phyloP scores from a whole-genome alignment of 495 filamentous ascomycete species.

The Aspergillus carlsbadensis region DNA sequence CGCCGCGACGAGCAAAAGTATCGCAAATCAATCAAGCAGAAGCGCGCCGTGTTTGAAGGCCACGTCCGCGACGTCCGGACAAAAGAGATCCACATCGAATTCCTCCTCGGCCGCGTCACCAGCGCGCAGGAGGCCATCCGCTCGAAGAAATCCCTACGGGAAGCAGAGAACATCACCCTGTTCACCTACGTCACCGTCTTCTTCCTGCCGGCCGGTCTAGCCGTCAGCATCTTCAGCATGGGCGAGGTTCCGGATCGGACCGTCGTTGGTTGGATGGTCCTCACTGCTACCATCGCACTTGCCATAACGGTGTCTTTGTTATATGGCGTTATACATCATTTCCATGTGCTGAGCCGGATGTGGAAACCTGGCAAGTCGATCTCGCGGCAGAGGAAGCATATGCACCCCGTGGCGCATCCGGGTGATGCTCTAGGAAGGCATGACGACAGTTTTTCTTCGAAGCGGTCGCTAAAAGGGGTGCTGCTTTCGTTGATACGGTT shows the following conservation, averaged over 20 bases:
- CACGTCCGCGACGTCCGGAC: constrained; percentile 15
- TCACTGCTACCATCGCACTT: constrained; percentile 4
- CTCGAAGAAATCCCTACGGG: constrained; percentile 13
- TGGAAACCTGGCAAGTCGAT: no score
- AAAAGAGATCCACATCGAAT: constrained; percentile 14
- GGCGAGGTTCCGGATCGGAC: constrained; percentile 1
- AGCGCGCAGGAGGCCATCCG: constrained; percentile 19
- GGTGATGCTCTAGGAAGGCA: no score
- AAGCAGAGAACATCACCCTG: constrained; percentile 19
- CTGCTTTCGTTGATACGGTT: no score
- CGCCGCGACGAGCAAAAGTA: constrained; percentile 21
- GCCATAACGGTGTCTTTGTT: not conserved
- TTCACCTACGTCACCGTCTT: constrained; percentile 23
- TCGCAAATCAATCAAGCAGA: constrained; percentile 14
- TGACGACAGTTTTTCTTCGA: no score
- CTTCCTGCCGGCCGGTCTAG: constrained; percentile 19
- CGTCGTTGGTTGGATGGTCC: constrained; percentile 8
- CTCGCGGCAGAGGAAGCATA: no score
- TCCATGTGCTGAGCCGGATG: no score
- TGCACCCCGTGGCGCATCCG: no score
- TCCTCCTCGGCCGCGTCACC: constrained; percentile 14
- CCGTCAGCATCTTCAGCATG: constrained; percentile 20
- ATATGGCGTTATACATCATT: not conserved
- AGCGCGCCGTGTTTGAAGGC: constrained; percentile 8
- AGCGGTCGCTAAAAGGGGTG: no score